Conservation (phyloP, 2,329 filamentous ascomycete species). For the Trichoderma endophyticum region DNA sequence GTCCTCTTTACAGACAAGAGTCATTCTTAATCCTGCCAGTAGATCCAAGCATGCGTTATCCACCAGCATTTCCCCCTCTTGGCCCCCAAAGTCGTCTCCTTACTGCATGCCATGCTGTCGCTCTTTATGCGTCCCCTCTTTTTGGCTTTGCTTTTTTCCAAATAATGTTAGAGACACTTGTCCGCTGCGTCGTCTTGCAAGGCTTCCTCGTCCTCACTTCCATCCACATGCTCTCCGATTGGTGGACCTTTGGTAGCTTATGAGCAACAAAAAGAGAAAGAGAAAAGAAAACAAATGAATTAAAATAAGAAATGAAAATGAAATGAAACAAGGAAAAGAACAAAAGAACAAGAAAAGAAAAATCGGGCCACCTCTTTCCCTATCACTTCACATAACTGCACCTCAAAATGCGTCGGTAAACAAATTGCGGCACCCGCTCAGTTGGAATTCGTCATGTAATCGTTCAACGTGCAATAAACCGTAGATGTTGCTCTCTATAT, state of each 20-base stretch:
- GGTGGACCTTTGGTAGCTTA: neutral
- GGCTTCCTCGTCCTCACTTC: neutral
- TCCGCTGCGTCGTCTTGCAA: neutral
- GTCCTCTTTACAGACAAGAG: neutral
- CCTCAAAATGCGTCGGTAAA: neutral
- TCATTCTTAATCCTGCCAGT: neutral
- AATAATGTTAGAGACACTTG: neutral
- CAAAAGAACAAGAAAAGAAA: neutral
- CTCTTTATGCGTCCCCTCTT: neutral
- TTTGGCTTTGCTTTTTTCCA: neutral
- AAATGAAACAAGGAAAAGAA: neutral
- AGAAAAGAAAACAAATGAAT: neutral
- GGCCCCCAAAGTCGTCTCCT: neutral
- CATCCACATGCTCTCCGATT: neutral
- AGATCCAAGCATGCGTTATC: slow-evolving; percentile 1
- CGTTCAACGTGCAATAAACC: slow-evolving; percentile 15
- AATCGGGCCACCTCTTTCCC: neutral
- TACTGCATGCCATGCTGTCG: neutral
- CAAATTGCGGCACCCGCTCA: neutral
- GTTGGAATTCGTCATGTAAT: slow-evolving; percentile 11
- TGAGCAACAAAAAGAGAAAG: neutral
- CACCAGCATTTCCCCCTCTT: neutral
- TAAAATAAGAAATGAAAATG: neutral
- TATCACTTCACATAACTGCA: neutral
- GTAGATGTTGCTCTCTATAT: slow-evolving; percentile 16